Evolutionary conservation across 352 stramenopile genomes (phyloP), one percentile per base, ranked within the genome.

Genomic region (Phytophthora tubulina): DNA sequence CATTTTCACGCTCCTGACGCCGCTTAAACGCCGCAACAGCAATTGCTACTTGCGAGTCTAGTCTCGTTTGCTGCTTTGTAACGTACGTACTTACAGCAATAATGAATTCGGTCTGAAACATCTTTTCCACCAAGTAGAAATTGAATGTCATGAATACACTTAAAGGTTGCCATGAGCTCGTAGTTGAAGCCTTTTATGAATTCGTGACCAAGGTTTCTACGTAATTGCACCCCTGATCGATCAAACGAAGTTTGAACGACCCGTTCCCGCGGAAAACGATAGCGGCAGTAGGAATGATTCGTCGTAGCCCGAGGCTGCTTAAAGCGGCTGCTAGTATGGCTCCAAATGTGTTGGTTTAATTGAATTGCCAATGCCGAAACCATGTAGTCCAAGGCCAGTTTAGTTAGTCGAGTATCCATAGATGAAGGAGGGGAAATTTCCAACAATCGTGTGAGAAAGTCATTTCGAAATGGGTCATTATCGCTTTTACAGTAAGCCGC

Each of bases 11-110:
- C 10, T 60, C 31, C 17, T 67, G 50, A 21, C 50, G 41, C 10
- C 61, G 49, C 2, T 57, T 54, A 15, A 55, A n/a, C 7, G 41
- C 50, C 2, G 39, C 61, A n/a, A 68, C 15, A 6, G 61, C 61
- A 17, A 54, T 38, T 32, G 36, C 32, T 2, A 62, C 39, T 17
- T 15, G 11, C 2, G 60, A 68, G 39, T 50, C 50, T 1, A 68
- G 6, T 11, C 11, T 30, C 6, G 54, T 53, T 6, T 56, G 60
- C 14, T 48, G 41, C 7, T 68, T 60, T 9, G 60, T 61, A 3
- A 69, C 41, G 14, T 67, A 69, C 21, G n/a, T n/a, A n/a, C n/a
- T 69, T 69, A 17, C 45, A 48, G 38, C 61, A 69, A 9, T 62
- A 69, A 9, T 50, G n/a, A 21, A 69, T 69, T 27, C 49, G 8